Percentiles rank a stretch among this genome's conserved stretches.
These are phyloP conservation scores for Cymodocea nodosa DNA, from an alignment of 116 monocot genomes.

Conservation along the genomic window DNA sequence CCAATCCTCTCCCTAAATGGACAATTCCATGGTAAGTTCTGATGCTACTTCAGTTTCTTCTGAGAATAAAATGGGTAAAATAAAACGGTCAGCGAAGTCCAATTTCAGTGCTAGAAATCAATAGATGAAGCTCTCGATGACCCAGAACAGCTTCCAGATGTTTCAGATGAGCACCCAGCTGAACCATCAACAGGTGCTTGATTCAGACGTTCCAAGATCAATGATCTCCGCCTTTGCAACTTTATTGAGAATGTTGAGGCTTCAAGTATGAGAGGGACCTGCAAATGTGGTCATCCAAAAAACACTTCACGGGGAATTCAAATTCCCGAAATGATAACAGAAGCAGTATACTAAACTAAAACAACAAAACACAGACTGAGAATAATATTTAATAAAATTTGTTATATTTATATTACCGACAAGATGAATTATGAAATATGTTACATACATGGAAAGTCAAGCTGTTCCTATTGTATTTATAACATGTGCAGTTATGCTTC, in stretches of 20 bases:
- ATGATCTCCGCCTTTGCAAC: constrained; percentile 42
- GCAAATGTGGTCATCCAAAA: neutral
- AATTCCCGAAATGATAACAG: neutral
- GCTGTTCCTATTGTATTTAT: too few species aligned
- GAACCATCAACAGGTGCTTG: constrained; percentile 96
- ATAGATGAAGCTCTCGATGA: constrained; percentile 49
- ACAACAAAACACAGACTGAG: too few species aligned
- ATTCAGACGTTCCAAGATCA: constrained; percentile 77
- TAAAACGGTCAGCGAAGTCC: too few species aligned
- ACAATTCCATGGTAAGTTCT: too few species aligned
- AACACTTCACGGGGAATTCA: neutral
- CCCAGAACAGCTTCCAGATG: constrained; percentile 38
- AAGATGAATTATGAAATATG: too few species aligned
- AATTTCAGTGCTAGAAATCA: constrained; percentile 20
- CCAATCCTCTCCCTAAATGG: too few species aligned
- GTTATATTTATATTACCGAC: too few species aligned
- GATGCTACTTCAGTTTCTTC: too few species aligned
- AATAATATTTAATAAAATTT: too few species aligned
- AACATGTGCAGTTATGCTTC: too few species aligned
- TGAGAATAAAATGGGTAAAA: too few species aligned
- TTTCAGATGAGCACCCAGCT: constrained; percentile 36
- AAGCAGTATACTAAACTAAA: neutral
- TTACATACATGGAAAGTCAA: too few species aligned
- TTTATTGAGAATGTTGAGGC: constrained; percentile 75
- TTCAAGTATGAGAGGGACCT: constrained; percentile 83